These are phyloP conservation scores for Aspergillus kassunensis DNA, from an alignment of 495 filamentous ascomycete genomes.

Conservation along the genomic window DNA sequence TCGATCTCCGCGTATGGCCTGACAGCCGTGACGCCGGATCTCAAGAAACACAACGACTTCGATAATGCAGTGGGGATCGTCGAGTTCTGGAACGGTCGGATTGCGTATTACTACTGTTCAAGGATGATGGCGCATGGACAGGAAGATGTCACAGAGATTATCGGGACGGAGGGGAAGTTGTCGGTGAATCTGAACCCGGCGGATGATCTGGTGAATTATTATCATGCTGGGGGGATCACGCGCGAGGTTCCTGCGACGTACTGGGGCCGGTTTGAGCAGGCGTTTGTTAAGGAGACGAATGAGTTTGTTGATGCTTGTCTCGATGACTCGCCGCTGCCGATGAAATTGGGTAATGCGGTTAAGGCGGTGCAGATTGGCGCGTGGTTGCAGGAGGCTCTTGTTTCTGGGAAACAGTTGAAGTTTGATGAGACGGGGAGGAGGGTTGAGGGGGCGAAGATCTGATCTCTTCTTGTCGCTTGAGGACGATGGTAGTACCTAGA, in stretches of 20 bases:
- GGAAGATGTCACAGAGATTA: conserved; percentile 61
- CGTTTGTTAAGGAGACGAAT: conserved; percentile 59
- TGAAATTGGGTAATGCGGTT: conserved; percentile 52
- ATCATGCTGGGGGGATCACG: conserved; percentile 44
- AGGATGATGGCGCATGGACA: conserved; percentile 66
- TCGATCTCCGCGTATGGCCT: conserved; percentile 50
- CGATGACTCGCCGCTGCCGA: conserved; percentile 48
- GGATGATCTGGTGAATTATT: conserved; percentile 48
- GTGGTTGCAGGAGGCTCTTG: conserved; percentile 57
- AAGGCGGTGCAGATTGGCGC: conserved; percentile 57
- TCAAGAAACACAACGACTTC: conserved; percentile 53
- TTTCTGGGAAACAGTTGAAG: conserved; percentile 52
- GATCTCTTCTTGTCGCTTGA: too few species aligned
- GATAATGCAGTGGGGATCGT: conserved; percentile 62
- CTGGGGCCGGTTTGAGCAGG: conserved; percentile 58
- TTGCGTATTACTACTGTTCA: conserved; percentile 56
- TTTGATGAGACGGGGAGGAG: conserved; percentile 48
- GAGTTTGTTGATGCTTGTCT: conserved; percentile 54
- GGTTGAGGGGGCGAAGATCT: conserved; percentile 14
- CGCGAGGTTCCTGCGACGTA: conserved; percentile 55
- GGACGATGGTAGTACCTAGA: too few species aligned
- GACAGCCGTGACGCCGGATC: conserved; percentile 55
- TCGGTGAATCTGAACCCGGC: conserved; percentile 52
- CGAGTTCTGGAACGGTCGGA: conserved; percentile 57
- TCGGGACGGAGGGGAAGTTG: conserved; percentile 60